Evolutionary conservation across 257 asterid genomes (phyloP), one percentile per base, ranked within the genome.

Genomic region (Misopates orontium): DNA sequence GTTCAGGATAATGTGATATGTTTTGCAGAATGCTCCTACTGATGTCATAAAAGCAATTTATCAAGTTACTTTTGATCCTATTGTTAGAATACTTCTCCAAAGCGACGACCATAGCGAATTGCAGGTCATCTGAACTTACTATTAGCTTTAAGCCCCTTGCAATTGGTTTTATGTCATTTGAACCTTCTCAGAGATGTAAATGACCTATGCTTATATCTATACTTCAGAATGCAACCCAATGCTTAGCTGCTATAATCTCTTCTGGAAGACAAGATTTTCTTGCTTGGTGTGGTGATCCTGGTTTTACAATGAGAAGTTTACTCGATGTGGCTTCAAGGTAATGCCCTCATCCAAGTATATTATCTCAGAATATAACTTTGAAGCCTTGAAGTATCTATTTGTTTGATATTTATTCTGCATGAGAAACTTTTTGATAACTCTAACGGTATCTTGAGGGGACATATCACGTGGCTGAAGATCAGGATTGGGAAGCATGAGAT

Each of bases 281-380:
- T 68, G 51, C 79, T 60, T 90, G 95, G 99, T 73, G 75, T 68
- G 95, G 84, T 52, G 96, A 93, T 79, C 84, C 95, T 77, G 96
- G 89, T 56, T 90, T 83, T 57, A 79, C 88, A 17, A 90, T 93
- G 97, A 84, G 83, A 77, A 83, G 89, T 78, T 85, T 93, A 76
- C 99, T 93, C 71, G 99, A 88, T 73, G 95, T 90, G 64, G 95
- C 91, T 74, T 93, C 99, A 65, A 90, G 99, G 99, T 93, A 60
- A 65, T 68, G 67, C 58, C n/a, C 69, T 62, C 59, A 21, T 62
- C 66, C 66, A 23, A 1, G 1, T 62, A 21, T 23, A 25, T 45
- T 15, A 45, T 13, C 19, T 13, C 18, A 45, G 28, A 10, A 17
- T 28, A 22, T n/a, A n/a, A 23, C 28, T 59, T 18, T 36, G 57